Percentiles rank a stretch among this genome's conserved stretches.
Evolutionary conservation across 768 basidiomycete genomes (phyloP).

Genomic region (Hericium rajendrae): DNA sequence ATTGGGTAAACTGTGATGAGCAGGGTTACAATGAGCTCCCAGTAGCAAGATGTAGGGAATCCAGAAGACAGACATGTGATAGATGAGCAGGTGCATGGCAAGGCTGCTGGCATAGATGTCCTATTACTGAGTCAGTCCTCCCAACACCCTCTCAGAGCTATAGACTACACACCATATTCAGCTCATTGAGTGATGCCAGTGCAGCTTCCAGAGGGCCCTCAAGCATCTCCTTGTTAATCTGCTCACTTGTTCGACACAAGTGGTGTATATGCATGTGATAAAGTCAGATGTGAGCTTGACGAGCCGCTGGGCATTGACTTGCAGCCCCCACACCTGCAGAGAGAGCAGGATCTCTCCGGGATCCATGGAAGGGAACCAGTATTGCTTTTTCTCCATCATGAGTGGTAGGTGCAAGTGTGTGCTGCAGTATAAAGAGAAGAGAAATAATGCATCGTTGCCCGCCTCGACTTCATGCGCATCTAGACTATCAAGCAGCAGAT

Average conservation of each 20-base stretch:
- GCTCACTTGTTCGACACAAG: slow-evolving; percentile 66
- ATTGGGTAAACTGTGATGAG: no score
- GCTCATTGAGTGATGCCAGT: slow-evolving; percentile 38
- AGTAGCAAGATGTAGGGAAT: no score
- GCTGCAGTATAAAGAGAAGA: no score
- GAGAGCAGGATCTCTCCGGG: slow-evolving; percentile 53
- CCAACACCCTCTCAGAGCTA: no score
- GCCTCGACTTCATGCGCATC: no score
- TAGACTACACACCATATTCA: slow-evolving; percentile 35
- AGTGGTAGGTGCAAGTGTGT: no score
- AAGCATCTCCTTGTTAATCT: slow-evolving; percentile 47
- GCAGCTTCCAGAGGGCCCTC: slow-evolving; percentile 49
- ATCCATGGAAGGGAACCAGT: slow-evolving; percentile 60
- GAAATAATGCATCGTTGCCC: no score
- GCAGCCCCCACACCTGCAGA: slow-evolving; percentile 59
- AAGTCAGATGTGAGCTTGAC: slow-evolving; percentile 59
- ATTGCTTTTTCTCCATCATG: slow-evolving; percentile 19
- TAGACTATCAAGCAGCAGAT: no score
- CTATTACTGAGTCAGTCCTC: not conserved
- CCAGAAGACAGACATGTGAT: no score
- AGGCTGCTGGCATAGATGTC: no score
- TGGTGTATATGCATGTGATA: slow-evolving; percentile 57
- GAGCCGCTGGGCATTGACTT: slow-evolving; percentile 60
- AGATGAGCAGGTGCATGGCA: no score
- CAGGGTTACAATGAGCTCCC: no score